Percentiles rank a stretch among this genome's conserved stretches.
phyloP scores from a whole-genome alignment of 768 basidiomycete species.

The Clavaria fumosa region DNA sequence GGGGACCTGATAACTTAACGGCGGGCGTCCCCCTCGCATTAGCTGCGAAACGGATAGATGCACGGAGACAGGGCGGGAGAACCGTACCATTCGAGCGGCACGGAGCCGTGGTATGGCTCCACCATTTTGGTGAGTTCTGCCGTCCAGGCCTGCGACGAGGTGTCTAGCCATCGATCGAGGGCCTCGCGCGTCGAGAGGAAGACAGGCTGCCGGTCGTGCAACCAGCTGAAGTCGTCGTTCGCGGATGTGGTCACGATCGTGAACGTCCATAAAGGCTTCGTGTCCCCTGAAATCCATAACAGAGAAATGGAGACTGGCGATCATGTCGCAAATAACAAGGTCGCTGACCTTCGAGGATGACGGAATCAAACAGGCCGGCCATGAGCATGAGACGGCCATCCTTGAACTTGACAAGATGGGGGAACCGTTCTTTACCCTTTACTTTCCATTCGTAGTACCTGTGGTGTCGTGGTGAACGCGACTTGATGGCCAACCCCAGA shows the following conservation, averaged over 20 bases:
- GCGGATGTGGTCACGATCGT: conserved; percentile 80
- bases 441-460: conserved; percentile 95
- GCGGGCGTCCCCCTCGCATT: no score
- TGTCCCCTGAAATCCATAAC: conserved; percentile 32
- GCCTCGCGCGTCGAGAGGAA: conserved; percentile 52
- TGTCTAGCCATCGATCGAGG: conserved; percentile 67
- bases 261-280: conserved; percentile 58
- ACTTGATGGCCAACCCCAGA: no score
- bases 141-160: conserved; percentile 50
- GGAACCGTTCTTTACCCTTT: conserved; percentile 63
- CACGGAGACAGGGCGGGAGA: neutral
- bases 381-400: conserved; percentile 60
- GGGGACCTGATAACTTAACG: conserved; percentile 69
- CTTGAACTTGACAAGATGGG: conserved; percentile 65
- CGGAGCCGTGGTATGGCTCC: conserved; percentile 37
- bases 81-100: conserved; percentile 54
- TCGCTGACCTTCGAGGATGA: conserved; percentile 45
- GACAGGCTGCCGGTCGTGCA: conserved; percentile 86
- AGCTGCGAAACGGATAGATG: neutral
- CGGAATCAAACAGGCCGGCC: conserved; percentile 76
- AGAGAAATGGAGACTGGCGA: no score
- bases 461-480: conserved; percentile 3
- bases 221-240: conserved; percentile 56
- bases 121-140: conserved; percentile 42
- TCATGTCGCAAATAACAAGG: no score